A percentile compares a stretch with the other conserved stretches of the same genome.
Evolutionary conservation across 257 asterid species (phyloP).

Genomic region (Salvia miltiorrhiza): DNA sequence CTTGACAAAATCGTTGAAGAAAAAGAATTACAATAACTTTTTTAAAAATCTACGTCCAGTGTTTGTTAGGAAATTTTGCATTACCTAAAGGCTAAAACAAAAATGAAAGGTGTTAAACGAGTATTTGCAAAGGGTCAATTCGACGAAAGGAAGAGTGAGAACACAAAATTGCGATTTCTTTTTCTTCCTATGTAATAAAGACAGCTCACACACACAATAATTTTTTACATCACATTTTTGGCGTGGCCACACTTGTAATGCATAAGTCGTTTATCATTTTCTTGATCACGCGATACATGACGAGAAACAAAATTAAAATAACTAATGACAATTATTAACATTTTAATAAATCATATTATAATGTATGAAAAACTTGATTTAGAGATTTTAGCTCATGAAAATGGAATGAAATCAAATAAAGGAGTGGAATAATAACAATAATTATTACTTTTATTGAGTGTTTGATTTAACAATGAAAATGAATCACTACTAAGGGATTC

Average conservation of each 20-base stretch:
- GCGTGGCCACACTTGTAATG: neutral
- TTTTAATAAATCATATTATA: no score
- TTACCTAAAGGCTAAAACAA: neutral
- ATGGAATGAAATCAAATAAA: no score
- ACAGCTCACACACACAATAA: conserved; percentile 2
- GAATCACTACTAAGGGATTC: no score
- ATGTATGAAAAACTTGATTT: no score
- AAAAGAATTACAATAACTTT: neutral
- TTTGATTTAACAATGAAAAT: no score
- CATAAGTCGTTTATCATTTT: conserved; percentile 9
- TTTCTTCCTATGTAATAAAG: neutral
- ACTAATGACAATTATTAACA: no score
- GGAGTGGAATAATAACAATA: no score
- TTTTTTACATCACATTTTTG: conserved; percentile 13
- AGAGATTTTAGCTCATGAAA: no score
- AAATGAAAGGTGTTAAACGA: neutral
- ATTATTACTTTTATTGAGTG: no score
- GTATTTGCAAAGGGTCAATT: neutral
- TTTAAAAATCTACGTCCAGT: neutral
- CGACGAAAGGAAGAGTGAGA: neutral
- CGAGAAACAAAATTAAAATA: no score
- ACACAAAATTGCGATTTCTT: neutral
- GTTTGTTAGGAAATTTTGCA: conserved; percentile 8
- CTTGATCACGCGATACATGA: neutral
- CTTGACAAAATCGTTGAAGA: neutral